These are phyloP conservation scores for Lithocarpus polystachyus DNA, from an alignment of 306 rosid genomes.

Conservation along the genomic window DNA sequence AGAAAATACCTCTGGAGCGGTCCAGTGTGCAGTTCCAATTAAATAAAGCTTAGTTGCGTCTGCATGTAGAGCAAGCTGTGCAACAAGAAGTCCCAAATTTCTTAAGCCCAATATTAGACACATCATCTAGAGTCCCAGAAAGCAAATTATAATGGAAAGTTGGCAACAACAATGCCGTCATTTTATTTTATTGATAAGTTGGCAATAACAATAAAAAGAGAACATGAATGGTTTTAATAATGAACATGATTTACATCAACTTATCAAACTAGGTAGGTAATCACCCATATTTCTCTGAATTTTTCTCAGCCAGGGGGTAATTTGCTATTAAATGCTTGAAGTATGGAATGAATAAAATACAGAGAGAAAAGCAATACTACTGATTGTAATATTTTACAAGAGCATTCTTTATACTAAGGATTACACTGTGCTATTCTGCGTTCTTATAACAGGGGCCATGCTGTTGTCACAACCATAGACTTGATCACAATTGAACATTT, in stretches of 20 bases:
- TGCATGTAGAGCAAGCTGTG: constrained; percentile 69
- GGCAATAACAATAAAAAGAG: constrained; percentile 2
- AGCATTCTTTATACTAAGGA: too few species aligned
- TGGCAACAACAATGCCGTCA: too few species aligned
- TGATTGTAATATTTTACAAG: too few species aligned
- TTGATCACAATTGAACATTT: not conserved
- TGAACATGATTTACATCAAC: not conserved
- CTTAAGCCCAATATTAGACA: not conserved
- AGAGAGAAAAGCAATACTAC: not conserved
- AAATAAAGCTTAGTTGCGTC: constrained; percentile 60
- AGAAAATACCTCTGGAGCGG: constrained; percentile 89
- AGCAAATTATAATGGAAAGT: constrained; percentile 3
- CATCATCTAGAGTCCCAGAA: not conserved
- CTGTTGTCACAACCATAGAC: too few species aligned
- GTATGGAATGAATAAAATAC: not conserved
- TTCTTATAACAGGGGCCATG: too few species aligned
- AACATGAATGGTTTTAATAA: not conserved
- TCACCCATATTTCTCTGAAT: too few species aligned
- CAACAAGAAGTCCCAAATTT: constrained; percentile 26
- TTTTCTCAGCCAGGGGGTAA: too few species aligned
- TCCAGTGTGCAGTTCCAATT: constrained; percentile 98
- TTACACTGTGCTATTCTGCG: too few species aligned
- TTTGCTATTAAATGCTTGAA: not conserved
- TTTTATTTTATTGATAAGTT: too few species aligned
- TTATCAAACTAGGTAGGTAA: too few species aligned